Conservation (phyloP, 2,329 filamentous ascomycete genomes). For the Pezicula carpinea region DNA sequence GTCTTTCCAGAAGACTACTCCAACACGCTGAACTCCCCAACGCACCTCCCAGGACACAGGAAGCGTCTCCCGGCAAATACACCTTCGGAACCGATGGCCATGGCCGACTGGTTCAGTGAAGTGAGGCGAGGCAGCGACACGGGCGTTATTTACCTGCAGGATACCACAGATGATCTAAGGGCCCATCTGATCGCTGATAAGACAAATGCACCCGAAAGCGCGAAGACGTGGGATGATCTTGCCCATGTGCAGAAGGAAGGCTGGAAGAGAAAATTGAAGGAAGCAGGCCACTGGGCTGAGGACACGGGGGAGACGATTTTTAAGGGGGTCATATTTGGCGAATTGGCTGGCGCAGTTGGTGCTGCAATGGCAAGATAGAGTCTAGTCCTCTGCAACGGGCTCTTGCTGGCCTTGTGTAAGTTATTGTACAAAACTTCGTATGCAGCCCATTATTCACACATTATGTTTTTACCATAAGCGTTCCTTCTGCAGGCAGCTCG, state of each 20-base stretch:
- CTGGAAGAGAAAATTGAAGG: slow-evolving; percentile 26
- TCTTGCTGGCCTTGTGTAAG: too few species aligned
- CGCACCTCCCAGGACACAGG: neutral
- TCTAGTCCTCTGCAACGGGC: neutral
- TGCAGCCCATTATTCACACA: too few species aligned
- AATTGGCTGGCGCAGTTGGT: slow-evolving; percentile 25
- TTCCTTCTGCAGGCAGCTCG: neutral
- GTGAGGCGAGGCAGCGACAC: slow-evolving; percentile 8
- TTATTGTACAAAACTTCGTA: too few species aligned
- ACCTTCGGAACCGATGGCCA: neutral
- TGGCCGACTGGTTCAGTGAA: neutral
- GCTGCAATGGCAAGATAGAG: neutral
- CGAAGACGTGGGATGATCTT: slow-evolving; percentile 26
- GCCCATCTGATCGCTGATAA: slow-evolving; percentile 21
- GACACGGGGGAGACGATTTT: slow-evolving; percentile 25
- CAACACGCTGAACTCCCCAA: neutral
- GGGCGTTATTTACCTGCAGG: slow-evolving; percentile 10
- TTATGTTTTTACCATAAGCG: neutral
- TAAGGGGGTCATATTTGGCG: slow-evolving; percentile 29
- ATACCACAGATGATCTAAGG: slow-evolving; percentile 8
- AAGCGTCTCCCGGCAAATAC: neutral
- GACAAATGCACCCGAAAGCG: slow-evolving; percentile 15
- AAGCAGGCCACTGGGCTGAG: slow-evolving; percentile 29
- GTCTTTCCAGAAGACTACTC: slow-evolving; percentile 8
- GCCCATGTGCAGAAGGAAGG: slow-evolving; percentile 19